Evolutionary conservation across 1,139 yeast genomes (phyloP), one percentile per base, ranked within the genome.

Genomic region (Torulaspora pretoriensis): DNA sequence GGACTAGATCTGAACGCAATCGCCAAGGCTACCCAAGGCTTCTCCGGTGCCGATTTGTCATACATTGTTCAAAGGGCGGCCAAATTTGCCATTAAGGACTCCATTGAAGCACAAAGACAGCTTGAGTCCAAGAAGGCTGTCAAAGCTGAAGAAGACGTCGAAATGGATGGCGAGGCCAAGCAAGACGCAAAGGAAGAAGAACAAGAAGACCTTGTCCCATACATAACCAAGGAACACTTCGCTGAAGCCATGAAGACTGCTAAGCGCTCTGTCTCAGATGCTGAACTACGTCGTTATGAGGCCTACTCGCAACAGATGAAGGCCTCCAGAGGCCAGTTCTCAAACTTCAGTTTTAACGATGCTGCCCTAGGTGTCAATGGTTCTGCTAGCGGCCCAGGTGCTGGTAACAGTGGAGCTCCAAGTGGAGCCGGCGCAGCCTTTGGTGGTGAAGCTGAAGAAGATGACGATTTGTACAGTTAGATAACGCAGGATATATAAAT

Each of bases 171-270:
- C 56, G 83, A 68, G 53, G 92, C 83, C 59, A 75, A 40, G 83
- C 78, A 54, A 77, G 42, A 77, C 77, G 76, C 68, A 44, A 75
- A 70, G 44, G 70, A 67, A 49, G 59, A 51, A 42, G 53, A 53
- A 35, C 83, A 75, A 51, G 83, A 77, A 64, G 97, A 92, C 64
- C 92, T 96, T 33, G 98, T 94, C 59, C 98, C 98, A 60, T 94
- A 70, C 69, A 92, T 94, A 62, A 87, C 96, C 32, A 84, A 86
- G 64, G 83, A 83, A 43, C 96, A 89, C 68, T 88, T 94, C 62
- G 96, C 94, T 70, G 98, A 92, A 73, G 98, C 99, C 41, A 94
- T 94, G 98, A 89, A 90, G 81, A 89, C 97, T 1, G 98, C 98
- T 45, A 85, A 89, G 71, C 86, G 97, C 63, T 89, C 97, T 45